phyloP scores from a whole-genome alignment of 192 early-diverging fungal genomes.

The Podila epigama region DNA sequence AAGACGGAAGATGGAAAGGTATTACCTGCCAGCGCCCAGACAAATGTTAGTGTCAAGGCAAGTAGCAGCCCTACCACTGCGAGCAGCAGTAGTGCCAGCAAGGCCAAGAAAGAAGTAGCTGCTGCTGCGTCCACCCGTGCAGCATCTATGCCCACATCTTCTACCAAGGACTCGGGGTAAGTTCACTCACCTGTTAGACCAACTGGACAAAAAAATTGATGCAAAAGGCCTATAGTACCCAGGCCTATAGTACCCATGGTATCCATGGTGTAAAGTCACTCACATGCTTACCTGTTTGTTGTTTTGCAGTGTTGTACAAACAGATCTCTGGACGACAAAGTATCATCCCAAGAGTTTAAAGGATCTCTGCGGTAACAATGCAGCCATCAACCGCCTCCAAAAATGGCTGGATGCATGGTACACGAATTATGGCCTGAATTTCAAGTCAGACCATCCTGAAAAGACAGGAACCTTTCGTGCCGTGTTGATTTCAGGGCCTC shows the following conservation, averaged over 20 bases:
- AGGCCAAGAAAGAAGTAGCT: conserved; percentile 7
- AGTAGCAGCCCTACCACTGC: no score
- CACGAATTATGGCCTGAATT: conserved; percentile 50
- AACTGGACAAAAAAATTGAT: no score
- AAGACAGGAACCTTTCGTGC: conserved; percentile 64
- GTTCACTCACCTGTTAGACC: no score
- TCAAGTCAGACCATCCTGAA: conserved; percentile 63
- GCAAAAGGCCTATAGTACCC: no score
- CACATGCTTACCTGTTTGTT: no score
- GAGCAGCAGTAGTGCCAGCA: background rate
- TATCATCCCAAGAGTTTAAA: conserved; percentile 81
- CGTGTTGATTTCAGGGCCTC: conserved; percentile 90
- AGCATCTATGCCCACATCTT: background rate
- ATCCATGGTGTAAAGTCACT: background rate
- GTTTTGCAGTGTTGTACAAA: conserved; percentile 2
- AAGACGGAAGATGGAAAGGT: conserved; percentile 45
- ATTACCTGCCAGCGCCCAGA: conserved; percentile 14
- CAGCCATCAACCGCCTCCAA: conserved; percentile 67
- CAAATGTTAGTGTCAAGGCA: no score
- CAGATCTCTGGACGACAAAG: conserved; percentile 92
- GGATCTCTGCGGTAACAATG: conserved; percentile 92
- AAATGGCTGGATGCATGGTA: conserved; percentile 85
- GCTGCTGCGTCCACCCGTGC: background rate
- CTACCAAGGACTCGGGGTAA: background rate
- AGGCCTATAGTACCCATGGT: background rate